A percentile compares a stretch with the other conserved stretches of the same genome.
phyloP scores from a whole-genome alignment of 208 protist species.

The Trypanosoma congolense region DNA sequence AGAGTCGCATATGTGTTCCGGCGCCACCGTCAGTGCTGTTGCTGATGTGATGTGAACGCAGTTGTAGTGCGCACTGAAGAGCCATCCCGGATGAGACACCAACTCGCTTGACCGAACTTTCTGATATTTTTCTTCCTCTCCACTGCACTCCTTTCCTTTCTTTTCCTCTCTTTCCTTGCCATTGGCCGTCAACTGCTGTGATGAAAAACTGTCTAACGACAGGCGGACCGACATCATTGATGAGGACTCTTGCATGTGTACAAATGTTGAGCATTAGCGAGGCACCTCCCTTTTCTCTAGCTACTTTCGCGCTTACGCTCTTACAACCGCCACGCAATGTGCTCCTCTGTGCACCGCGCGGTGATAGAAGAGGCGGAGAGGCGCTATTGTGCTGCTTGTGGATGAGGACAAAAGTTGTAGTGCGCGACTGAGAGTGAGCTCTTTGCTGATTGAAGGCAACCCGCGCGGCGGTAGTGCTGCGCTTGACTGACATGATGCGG shows the following conservation, averaged over 20 bases:
- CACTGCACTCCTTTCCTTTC: not conserved
- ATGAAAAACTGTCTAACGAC: slow-evolving; percentile 35
- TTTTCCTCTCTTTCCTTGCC: not conserved
- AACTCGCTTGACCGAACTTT: slow-evolving; percentile 7
- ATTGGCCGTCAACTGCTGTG: slow-evolving; percentile 5
- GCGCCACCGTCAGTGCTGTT: too few relatives aligned
- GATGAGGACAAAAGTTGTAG: not conserved
- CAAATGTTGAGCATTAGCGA: slow-evolving; percentile 29
- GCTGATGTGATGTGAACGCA: not conserved
- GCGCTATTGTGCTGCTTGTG: not conserved
- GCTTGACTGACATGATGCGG: slow-evolving; percentile 2
- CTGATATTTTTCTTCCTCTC: slow-evolving; percentile 19
- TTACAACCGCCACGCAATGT: slow-evolving; percentile 3
- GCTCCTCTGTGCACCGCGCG: slow-evolving; percentile 1
- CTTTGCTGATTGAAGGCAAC: not conserved
- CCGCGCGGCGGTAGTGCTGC: not conserved
- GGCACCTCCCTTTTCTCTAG: not conserved
- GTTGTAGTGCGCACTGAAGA: slow-evolving; percentile 9
- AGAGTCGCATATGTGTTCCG: too few relatives aligned
- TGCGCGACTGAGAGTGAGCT: not conserved
- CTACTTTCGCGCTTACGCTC: not conserved
- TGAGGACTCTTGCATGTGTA: slow-evolving; percentile 32
- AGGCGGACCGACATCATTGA: slow-evolving; percentile 23
- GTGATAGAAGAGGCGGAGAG: slow-evolving; percentile 1
- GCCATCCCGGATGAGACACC: not conserved